A percentile compares a stretch with the other conserved stretches of the same genome.
These are phyloP conservation scores for Calonectria honghensis DNA, from an alignment of 2,329 filamentous ascomycete species.

Conservation along the genomic window DNA sequence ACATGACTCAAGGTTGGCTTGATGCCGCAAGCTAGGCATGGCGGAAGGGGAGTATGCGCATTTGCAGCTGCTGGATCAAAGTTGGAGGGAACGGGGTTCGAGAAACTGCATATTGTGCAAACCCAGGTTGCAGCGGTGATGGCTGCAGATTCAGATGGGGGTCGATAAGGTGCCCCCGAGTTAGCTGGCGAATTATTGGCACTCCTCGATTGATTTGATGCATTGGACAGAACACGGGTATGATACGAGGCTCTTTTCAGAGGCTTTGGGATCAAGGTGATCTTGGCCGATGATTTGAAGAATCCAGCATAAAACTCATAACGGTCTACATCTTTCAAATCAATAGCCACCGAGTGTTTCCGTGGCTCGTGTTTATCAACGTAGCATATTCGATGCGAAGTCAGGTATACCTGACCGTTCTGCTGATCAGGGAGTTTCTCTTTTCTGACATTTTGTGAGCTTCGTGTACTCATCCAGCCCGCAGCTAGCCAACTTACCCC, in stretches of 20 bases:
- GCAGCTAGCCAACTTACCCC: conserved; percentile 78
- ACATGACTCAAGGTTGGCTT: conserved; percentile 89
- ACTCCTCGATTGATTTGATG: conserved; percentile 68
- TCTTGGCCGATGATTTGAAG: conserved; percentile 94
- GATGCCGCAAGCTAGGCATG: conserved; percentile 95
- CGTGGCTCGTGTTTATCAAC: conserved; percentile 92
- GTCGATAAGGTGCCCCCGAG: conserved; percentile 65
- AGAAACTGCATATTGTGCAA: conserved; percentile 96
- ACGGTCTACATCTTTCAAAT: conserved; percentile 92
- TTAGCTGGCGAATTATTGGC: conserved; percentile 68
- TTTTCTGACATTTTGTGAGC: conserved; percentile 76
- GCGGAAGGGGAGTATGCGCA: conserved; percentile 85
- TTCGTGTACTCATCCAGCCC: conserved; percentile 20
- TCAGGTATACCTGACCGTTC: conserved; percentile 96
- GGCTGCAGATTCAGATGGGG: conserved; percentile 63
- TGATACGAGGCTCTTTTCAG: conserved; percentile 78
- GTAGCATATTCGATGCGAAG: conserved; percentile 96
- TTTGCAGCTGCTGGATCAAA: conserved; percentile 91
- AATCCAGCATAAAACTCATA: conserved; percentile 96
- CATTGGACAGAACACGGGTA: conserved; percentile 69
- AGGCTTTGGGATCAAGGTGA: conserved; percentile 90
- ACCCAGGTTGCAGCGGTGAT: conserved; percentile 88
- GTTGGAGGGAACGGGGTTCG: conserved; percentile 93
- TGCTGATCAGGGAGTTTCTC: conserved; percentile 96
- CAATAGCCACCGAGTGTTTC: conserved; percentile 87